Percentiles rank a stretch among this genome's conserved stretches.
phyloP scores from a whole-genome alignment of 352 stramenopile genomes.

The Salisapilia sapeloensis region DNA sequence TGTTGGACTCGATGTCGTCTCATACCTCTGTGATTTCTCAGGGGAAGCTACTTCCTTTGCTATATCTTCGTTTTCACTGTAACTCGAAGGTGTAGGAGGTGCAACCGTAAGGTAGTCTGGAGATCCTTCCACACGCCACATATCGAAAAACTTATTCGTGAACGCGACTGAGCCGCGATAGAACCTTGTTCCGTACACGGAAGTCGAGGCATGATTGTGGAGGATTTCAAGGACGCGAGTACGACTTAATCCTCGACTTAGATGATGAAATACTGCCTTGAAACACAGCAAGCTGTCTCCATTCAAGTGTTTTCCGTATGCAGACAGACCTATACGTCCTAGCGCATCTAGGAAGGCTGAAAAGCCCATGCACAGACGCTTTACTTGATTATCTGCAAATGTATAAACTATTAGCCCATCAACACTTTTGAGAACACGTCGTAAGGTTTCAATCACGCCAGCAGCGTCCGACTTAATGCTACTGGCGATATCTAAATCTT shows the following conservation, averaged over 20 bases:
- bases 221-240: conserved; percentile 47
- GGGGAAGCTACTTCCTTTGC: too few species aligned
- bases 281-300: conserved; percentile 39
- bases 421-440: conserved; percentile 16
- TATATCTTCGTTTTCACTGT: too few species aligned
- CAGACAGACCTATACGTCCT: conserved; percentile 28
- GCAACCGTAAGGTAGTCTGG: conserved; percentile 57
- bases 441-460: conserved; percentile 12
- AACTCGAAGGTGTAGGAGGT: too few species aligned
- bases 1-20: too few species aligned
- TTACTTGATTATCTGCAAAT: conserved; percentile 27
- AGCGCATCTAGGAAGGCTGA: conserved; percentile 51
- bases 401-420: conserved; percentile 30
- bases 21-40: too few species aligned
- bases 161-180: conserved; percentile 60
- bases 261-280: conserved; percentile 63
- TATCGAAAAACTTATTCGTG: conserved; percentile 64
- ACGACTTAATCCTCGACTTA: conserved; percentile 44
- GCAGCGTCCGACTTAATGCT: conserved; percentile 1
- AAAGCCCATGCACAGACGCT: conserved; percentile 42
- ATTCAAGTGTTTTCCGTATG: conserved; percentile 21
- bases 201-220: conserved; percentile 41
- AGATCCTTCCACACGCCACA: conserved; percentile 66
- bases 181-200: conserved; percentile 48
- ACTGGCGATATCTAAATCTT: conserved; percentile 2